Evolutionary conservation across 768 basidiomycete genomes (phyloP).

Genomic region (Mycena leptocephala): DNA sequence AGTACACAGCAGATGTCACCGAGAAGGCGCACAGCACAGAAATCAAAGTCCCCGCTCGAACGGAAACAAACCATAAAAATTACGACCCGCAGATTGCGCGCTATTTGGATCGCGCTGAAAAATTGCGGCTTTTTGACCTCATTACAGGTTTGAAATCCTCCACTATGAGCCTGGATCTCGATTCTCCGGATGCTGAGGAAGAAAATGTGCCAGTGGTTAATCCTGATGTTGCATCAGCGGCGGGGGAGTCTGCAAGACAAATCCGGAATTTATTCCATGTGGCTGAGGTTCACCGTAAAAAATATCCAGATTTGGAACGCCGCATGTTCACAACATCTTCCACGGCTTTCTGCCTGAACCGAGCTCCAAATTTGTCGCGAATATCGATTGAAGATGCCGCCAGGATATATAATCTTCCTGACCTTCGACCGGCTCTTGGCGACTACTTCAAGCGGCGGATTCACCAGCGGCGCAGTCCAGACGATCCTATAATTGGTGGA

Average conservation of each 20-base stretch:
- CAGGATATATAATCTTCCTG: background rate
- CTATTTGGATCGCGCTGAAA: slow-evolving; percentile 50
- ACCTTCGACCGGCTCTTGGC: background rate
- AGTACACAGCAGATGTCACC: slow-evolving; percentile 55
- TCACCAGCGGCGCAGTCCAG: background rate
- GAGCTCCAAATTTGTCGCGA: background rate
- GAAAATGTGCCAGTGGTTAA: background rate
- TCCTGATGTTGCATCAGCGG: background rate
- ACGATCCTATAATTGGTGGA: background rate
- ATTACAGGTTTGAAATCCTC: slow-evolving; percentile 36
- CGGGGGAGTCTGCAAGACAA: background rate
- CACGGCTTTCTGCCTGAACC: background rate
- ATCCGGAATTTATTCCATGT: background rate
- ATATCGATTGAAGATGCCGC: background rate
- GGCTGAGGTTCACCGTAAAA: background rate
- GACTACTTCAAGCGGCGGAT: background rate
- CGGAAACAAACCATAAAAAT: slow-evolving; percentile 50
- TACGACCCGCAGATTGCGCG: slow-evolving; percentile 53
- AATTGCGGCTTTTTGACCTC: slow-evolving; percentile 47
- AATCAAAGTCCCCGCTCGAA: slow-evolving; percentile 49
- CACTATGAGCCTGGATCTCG: slow-evolving; percentile 19
- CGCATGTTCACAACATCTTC: background rate
- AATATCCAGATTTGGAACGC: background rate
- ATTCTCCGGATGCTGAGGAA: background rate
- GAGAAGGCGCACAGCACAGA: slow-evolving; percentile 51